Conservation (phyloP, 2,329 filamentous ascomycete genomes). For the Davidsoniella australis region DNA sequence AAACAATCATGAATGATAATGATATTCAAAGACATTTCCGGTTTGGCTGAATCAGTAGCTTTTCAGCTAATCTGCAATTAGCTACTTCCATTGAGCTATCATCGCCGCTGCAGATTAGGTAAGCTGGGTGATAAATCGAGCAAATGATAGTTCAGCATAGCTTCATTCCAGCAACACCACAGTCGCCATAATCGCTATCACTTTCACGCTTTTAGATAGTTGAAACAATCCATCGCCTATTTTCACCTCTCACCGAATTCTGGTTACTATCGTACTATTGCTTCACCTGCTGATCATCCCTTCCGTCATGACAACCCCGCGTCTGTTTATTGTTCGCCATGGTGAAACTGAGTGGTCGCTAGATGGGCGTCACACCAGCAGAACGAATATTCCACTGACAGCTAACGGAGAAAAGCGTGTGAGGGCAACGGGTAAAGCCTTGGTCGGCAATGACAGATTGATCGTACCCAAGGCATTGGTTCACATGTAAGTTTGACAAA, state of each 20-base stretch:
- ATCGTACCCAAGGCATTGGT: constrained; percentile 69
- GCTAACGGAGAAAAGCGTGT: constrained; percentile 63
- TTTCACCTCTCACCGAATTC: background rate
- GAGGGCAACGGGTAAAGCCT: constrained; percentile 58
- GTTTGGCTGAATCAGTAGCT: too few relatives aligned
- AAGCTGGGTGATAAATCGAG: too few relatives aligned
- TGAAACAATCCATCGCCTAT: background rate
- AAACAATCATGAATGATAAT: too few relatives aligned
- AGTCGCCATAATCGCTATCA: background rate
- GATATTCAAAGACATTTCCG: too few relatives aligned
- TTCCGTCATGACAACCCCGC: constrained; percentile 34
- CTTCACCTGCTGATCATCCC: background rate
- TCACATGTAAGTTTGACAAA: constrained; percentile 49
- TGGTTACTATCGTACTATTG: background rate
- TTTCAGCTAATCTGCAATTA: too few relatives aligned
- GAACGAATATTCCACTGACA: constrained; percentile 74
- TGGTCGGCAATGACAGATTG: constrained; percentile 68
- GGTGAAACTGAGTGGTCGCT: constrained; percentile 95
- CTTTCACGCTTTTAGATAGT: background rate
- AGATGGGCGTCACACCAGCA: constrained; percentile 67
- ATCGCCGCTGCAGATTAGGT: too few relatives aligned
- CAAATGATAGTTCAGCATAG: background rate
- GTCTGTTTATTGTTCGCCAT: constrained; percentile 71
- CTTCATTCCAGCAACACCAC: background rate
- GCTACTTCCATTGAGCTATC: too few relatives aligned